Percentiles rank a stretch among this genome's conserved stretches.
These are phyloP conservation scores for Ganoderma lingzhi DNA, from an alignment of 1,284 basidiomycete species.

Conservation along the genomic window DNA sequence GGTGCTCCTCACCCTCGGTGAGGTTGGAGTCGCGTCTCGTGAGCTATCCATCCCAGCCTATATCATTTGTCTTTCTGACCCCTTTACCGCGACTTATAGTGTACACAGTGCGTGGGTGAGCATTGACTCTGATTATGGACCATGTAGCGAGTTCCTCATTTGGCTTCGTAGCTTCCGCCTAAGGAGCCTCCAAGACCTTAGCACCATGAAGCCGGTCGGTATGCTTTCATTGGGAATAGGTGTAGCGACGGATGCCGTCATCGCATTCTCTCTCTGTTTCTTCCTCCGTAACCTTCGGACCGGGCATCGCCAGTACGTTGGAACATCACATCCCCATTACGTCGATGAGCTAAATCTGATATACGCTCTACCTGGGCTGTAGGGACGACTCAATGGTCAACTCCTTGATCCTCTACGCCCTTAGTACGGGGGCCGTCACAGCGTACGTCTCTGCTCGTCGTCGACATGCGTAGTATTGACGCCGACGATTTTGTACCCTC, in stretches of 20 bases:
- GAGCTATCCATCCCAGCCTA: not conserved
- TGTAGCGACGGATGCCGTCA: constrained; percentile 55
- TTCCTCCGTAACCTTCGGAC: constrained; percentile 61
- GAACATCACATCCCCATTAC: not conserved
- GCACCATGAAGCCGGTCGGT: constrained; percentile 47
- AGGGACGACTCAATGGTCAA: constrained; percentile 71
- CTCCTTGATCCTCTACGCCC: constrained; percentile 57
- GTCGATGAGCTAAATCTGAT: constrained; percentile 4
- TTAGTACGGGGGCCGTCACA: constrained; percentile 70
- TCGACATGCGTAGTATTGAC: constrained; percentile 16
- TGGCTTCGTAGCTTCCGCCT: constrained; percentile 33
- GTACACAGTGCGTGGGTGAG: constrained; percentile 57
- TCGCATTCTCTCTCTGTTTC: constrained; percentile 56
- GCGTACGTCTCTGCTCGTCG: constrained; percentile 50
- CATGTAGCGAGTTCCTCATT: not conserved
- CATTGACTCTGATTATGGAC: not conserved
- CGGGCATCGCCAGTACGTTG: constrained; percentile 50
- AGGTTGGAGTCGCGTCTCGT: constrained; percentile 41
- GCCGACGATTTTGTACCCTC: not conserved
- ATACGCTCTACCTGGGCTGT: constrained; percentile 12
- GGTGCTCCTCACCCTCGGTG: constrained; percentile 55
- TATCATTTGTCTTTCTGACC: not conserved
- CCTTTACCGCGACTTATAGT: constrained; percentile 37
- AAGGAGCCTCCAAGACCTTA: constrained; percentile 34
- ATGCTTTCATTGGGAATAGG: constrained; percentile 52